Base-by-base conservation (phyloP, 768 basidiomycete species). In the Tricholomella constricta region DNA sequence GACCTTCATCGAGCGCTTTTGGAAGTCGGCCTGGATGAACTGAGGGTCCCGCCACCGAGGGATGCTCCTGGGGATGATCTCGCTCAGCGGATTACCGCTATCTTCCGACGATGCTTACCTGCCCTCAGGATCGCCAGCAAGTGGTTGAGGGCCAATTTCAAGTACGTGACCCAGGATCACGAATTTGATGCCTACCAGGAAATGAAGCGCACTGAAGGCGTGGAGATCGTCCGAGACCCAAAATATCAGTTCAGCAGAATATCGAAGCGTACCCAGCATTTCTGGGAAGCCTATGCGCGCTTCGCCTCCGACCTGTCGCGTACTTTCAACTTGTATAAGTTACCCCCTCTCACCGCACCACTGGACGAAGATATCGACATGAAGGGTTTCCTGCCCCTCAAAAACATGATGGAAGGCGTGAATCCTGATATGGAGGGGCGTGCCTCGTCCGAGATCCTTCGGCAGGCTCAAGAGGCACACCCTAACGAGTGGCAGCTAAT, bases 401-500 rank as follows among this genome's bases (percentile, higher is more conserved):
- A 82, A 48, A 79, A 81, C 36, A 71, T 83, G 42, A 78, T 89
- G 72, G 69, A 71, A 7, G 77, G 72, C 42, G 65, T 65, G 11
- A 34, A 11, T 19, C 55, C 46, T 42, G 56, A 60, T 51, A 64
- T 52, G 27, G 66, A 61, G 42, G 66, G 63, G 6, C 58, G 53
- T 23, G 59, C 60, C 36, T 60, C 58, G 23, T 62, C 55, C 23
- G 63, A 58, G 10, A 62, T 47, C 3, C 55, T 48, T 15, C 45
- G 49, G 25, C 60, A 72, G 53, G 62, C 72, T 15, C 54, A 62
- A 27, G 62, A 79, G 56, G 78, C 76, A 31, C 82, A 98, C 72
- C 97, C 97, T 7, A 98, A 99, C 61, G 94, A 91, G 53, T 94
- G 96, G 74, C 91, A 95, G 61, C 72, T 99, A 37, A 95, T 98